Base-by-base conservation (phyloP, 1,284 basidiomycete genomes). In the Leccinum subfulvum region DNA sequence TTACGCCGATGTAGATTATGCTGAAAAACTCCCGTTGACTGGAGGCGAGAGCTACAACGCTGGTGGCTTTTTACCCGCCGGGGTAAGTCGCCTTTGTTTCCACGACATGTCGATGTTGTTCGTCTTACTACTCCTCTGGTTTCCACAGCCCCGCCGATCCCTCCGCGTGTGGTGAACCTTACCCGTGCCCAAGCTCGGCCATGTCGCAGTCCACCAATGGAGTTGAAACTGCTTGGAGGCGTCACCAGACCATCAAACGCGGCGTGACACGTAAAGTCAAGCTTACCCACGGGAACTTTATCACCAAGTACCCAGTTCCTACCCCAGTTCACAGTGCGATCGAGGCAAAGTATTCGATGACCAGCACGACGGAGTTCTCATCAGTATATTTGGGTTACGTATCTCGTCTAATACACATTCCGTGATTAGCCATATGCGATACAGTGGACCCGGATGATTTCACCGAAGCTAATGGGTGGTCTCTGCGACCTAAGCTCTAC, bases 401-500 rank as follows among this genome's bases (percentile, higher is more conserved):
- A 8, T 64, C 54, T 14, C 21, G 13, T 58, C 60, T 57, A 51
- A 8, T 65, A 57, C 49, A 63, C 56, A 58, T 56, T 30, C 3
- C 21, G 35, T 26, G 10, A 65, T 21, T 62, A 92, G 89, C 14
- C 92, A 95, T 76, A 94, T 96, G 92, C 85, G 94, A 44, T 95
- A 95, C 78, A 94, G 90, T 88, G 71, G 96, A 98, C 73, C 95
- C 96, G 7, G 96, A 98, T 75, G 95, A 98, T 68, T 98, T 98
- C 71, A 81, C 80, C 5, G 86, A 89, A 70, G 88, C 86, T 52
- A 88, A 86, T 71, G 96, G 97, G 26, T 93, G 85, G 80, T 90
- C 90, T 11, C 80, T 99, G 53, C 89, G 97, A 18, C 84, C 90
- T 3, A 91, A 92, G 69, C 81, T 90, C 65, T 98, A 96, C 77